phyloP scores from a whole-genome alignment of 2,329 filamentous ascomycete genomes.

The Helotiales sp. region DNA sequence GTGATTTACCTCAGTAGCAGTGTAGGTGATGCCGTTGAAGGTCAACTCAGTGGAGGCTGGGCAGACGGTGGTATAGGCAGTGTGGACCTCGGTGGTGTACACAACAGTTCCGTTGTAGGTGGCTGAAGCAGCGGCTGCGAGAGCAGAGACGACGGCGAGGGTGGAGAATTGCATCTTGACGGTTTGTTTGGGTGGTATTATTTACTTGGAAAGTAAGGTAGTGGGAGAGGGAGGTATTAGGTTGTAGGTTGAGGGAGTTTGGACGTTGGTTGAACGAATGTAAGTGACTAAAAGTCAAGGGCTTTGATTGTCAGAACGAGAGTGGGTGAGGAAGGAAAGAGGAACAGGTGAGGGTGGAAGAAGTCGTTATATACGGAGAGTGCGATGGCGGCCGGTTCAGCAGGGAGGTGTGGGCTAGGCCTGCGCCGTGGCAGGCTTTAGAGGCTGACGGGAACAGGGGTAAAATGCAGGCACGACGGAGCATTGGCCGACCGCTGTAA shows the following conservation, averaged over 20 bases:
- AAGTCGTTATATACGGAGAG: slow-evolving; percentile 22
- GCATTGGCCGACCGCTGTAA: not conserved
- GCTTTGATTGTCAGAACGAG: slow-evolving; percentile 16
- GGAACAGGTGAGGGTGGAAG: slow-evolving; percentile 11
- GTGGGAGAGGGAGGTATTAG: slow-evolving; percentile 17
- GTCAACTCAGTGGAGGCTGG: slow-evolving; percentile 49
- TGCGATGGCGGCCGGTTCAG: not conserved
- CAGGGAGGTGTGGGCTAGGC: not conserved
- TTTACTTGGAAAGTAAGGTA: slow-evolving; percentile 25
- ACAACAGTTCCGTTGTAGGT: slow-evolving; percentile 38
- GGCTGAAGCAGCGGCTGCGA: slow-evolving; percentile 33
- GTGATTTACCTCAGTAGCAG: slow-evolving; percentile 46
- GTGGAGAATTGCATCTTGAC: slow-evolving; percentile 42
- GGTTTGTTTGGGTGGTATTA: slow-evolving; percentile 27
- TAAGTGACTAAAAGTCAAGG: slow-evolving; percentile 35
- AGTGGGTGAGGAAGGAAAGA: slow-evolving; percentile 24
- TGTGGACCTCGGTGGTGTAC: slow-evolving; percentile 52
- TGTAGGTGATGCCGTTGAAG: slow-evolving; percentile 48
- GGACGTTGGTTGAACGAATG: slow-evolving; percentile 32
- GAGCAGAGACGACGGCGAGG: slow-evolving; percentile 36
- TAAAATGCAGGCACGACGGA: not conserved
- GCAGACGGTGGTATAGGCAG: slow-evolving; percentile 52
- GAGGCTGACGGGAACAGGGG: slow-evolving; percentile 1
- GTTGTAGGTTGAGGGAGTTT: slow-evolving; percentile 19
- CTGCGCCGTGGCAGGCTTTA: not conserved